Percentiles rank a stretch among this genome's conserved stretches.
Evolutionary conservation across 2,329 filamentous ascomycete genomes (phyloP).

Genomic region (Rhynchosporium agropyri): DNA sequence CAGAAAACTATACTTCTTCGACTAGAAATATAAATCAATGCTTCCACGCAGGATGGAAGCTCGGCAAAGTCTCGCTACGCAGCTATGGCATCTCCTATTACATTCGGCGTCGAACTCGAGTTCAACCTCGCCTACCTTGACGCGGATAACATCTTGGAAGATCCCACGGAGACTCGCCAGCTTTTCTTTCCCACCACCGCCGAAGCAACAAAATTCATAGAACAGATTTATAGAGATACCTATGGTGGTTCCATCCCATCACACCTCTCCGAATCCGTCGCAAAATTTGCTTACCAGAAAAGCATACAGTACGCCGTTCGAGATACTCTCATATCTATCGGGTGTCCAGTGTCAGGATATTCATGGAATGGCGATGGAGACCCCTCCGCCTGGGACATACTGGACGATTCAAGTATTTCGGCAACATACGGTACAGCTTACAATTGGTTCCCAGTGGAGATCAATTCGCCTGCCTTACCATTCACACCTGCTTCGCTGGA

Average conservation of each 20-base stretch:
- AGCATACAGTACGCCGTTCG: background rate
- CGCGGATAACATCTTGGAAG: background rate
- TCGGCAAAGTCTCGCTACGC: background rate
- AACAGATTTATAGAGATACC: too few species aligned
- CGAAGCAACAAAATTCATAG: background rate
- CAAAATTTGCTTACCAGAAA: background rate
- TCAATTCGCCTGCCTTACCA: constrained; percentile 10
- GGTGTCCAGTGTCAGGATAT: background rate
- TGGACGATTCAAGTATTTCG: background rate
- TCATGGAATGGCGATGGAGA: background rate
- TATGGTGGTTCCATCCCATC: too few species aligned
- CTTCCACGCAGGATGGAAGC: too few species aligned
- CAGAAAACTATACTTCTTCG: too few species aligned
- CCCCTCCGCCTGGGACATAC: background rate
- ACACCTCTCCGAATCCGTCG: too few species aligned
- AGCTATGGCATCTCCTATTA: constrained; percentile 5
- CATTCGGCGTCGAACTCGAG: constrained; percentile 15
- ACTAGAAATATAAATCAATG: too few species aligned
- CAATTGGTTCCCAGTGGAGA: constrained; percentile 1
- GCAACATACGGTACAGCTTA: background rate
- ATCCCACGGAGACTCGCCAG: background rate
- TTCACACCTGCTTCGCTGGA: background rate
- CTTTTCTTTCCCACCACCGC: background rate
- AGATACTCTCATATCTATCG: background rate
- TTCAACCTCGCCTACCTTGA: constrained; percentile 7